Evolutionary conservation across 495 filamentous ascomycete species (phyloP).

Genomic region (Polyplosphaeria fusca): DNA sequence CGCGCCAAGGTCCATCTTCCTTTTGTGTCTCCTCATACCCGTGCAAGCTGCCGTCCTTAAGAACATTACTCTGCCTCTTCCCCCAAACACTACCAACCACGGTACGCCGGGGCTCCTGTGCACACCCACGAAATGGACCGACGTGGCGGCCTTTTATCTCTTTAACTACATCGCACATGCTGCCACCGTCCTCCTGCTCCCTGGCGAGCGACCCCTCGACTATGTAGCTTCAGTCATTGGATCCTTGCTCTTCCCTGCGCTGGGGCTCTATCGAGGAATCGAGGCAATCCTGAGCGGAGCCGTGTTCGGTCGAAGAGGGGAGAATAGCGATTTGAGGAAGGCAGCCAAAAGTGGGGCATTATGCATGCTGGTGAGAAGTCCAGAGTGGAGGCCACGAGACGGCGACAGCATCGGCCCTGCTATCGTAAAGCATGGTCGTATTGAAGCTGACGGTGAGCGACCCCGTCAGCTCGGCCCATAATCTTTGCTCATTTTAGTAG

Average conservation of each 20-base stretch:
- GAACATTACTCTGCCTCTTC: slow-evolving; percentile 24
- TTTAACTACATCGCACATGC: slow-evolving; percentile 39
- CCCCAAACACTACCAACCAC: slow-evolving; percentile 11
- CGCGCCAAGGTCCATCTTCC: not conserved
- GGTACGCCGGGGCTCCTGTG: slow-evolving; percentile 22
- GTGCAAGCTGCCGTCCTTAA: slow-evolving; percentile 7
- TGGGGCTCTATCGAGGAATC: slow-evolving; percentile 19
- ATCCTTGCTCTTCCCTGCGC: slow-evolving; percentile 14
- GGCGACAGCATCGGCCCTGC: slow-evolving; percentile 1
- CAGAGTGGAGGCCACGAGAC: slow-evolving; percentile 14
- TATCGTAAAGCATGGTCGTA: not conserved
- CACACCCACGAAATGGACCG: slow-evolving; percentile 28
- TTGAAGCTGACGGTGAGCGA: not conserved
- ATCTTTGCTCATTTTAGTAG: too few species aligned
- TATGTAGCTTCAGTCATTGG: slow-evolving; percentile 11
- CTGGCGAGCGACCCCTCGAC: slow-evolving; percentile 11
- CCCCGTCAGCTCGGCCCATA: not conserved
- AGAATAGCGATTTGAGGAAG: slow-evolving; percentile 12
- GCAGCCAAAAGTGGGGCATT: slow-evolving; percentile 23
- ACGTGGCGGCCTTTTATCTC: slow-evolving; percentile 34
- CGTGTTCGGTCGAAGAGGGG: not conserved
- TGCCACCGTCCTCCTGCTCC: slow-evolving; percentile 26
- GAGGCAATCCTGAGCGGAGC: slow-evolving; percentile 19
- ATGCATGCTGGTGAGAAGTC: slow-evolving; percentile 22
- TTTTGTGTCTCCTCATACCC: not conserved